These are phyloP conservation scores for Aureobasidium namibiae DNA, from an alignment of 2,329 filamentous ascomycete genomes.

Conservation along the genomic window DNA sequence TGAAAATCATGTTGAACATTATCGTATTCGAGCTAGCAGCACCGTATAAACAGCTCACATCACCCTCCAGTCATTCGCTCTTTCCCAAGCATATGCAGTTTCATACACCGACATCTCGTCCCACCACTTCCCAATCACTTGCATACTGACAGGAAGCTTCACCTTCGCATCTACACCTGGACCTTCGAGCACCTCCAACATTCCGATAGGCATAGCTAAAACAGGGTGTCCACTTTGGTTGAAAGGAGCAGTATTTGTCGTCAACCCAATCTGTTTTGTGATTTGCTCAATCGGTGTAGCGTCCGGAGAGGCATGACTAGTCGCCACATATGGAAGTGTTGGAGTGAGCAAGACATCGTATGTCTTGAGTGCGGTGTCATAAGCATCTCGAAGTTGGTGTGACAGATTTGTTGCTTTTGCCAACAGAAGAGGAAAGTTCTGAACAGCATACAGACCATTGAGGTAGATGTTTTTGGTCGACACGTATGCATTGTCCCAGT, in stretches of 20 bases:
- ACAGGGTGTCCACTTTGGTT: constrained; percentile 52
- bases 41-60: constrained; percentile 13
- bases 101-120: constrained; percentile 40
- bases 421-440: constrained; percentile 39
- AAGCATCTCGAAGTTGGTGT: constrained; percentile 39
- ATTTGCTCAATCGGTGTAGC: constrained; percentile 39
- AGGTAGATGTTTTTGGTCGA: constrained; percentile 49
- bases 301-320: constrained; percentile 33
- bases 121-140: constrained; percentile 47
- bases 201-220: constrained; percentile 44
- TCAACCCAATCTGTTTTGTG: constrained; percentile 45
- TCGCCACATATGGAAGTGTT: constrained; percentile 41
- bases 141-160: constrained; percentile 45
- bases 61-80: constrained; percentile 36
- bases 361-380: constrained; percentile 32
- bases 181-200: constrained; percentile 34
- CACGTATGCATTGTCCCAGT: constrained; percentile 45
- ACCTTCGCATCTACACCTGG: constrained; percentile 19
- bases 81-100: constrained; percentile 42
- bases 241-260: constrained; percentile 49
- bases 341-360: constrained; percentile 43
- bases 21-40: background rate
- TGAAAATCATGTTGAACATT: too few species aligned
- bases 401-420: constrained; percentile 44
- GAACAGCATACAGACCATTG: constrained; percentile 41